Evolutionary conservation across 805 yeast genomes (phyloP), one percentile per base, ranked within the genome.

Genomic region (Monosporozyma aerobia): DNA sequence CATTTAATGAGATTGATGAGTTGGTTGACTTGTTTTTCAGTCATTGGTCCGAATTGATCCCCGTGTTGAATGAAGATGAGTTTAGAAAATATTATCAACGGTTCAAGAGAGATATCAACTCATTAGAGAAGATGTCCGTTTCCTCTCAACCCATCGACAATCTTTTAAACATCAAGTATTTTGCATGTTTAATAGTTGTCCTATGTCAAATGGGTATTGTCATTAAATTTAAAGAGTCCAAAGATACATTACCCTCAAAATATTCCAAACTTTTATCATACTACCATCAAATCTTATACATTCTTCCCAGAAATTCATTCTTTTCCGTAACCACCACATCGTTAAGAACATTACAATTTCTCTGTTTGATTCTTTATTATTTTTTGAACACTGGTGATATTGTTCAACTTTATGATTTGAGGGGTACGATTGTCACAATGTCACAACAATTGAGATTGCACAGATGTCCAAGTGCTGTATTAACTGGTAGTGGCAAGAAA

Each of bases 361-460:
- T 86, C 32, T 70, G 87, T 0, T 71, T 90, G 55, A 82, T 90
- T 2, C 70, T 86, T 27, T 79, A 85, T 53, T 87, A 86, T 62
- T 83, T 87, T 63, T 69, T 86, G 39, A 82, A 83, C 40, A 78
- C 79, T 5, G 95, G 95, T 19, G 90, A 86, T 64, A 77, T 82
- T 45, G 76, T 82, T 8, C 82, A 88, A 1, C 76, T 89, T 55
- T 89, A 88, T 70, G 85, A 83, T 51, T 73, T 86, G 44, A 75
- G 96, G 54, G 90, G 92, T 44, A 75, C 82, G 58, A 82, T 85
- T 7, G 80, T 85, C 11, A 82, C 89, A 29, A 85, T 87, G 90
- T 83, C 90, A 4, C 95, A 87, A 60, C 94, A 89, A 59, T 71
- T 90, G 51, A 78, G 97, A 59, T 72, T 90, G 46, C 95, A 89